These are phyloP conservation scores for Kewa caespitosa DNA, from an alignment of 179 eudicot genomes.

Conservation along the genomic window DNA sequence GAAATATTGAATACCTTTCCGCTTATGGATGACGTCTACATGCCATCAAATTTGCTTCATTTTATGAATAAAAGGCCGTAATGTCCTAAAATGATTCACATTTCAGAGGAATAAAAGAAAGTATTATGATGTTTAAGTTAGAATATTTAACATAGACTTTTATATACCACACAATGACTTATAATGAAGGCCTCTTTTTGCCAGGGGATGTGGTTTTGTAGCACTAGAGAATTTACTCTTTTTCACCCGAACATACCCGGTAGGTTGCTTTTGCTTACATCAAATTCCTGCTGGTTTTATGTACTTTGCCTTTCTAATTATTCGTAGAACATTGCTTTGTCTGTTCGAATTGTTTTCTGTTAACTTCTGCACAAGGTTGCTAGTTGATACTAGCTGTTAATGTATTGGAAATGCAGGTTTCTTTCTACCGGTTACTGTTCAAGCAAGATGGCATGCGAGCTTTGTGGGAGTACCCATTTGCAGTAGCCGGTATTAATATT, in stretches of 20 bases:
- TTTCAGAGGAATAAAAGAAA: too few relatives aligned
- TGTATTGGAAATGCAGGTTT: constrained; percentile 44
- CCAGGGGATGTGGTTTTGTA: constrained; percentile 84
- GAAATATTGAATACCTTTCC: too few relatives aligned
- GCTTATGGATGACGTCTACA: too few relatives aligned
- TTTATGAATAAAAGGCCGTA: too few relatives aligned
- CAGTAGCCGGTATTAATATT: constrained; percentile 80
- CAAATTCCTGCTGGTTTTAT: neutral
- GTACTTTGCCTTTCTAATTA: neutral
- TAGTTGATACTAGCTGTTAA: neutral
- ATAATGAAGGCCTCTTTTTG: constrained; percentile 17
- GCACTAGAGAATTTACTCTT: constrained; percentile 83
- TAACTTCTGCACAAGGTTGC: neutral
- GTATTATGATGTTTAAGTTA: too few relatives aligned
- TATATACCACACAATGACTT: too few relatives aligned
- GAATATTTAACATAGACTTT: too few relatives aligned
- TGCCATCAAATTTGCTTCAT: too few relatives aligned
- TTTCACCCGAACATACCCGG: constrained; percentile 73
- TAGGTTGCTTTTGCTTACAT: constrained; percentile 26
- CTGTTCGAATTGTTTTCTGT: constrained; percentile 23
- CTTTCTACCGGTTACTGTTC: constrained; percentile 71
- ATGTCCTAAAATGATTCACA: too few relatives aligned
- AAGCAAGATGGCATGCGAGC: constrained; percentile 77
- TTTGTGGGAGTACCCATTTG: constrained; percentile 87
- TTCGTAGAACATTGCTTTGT: neutral